A percentile compares a stretch with the other conserved stretches of the same genome.
Evolutionary conservation across 331 rosid species (phyloP).

Genomic region (Rosa hybrid): DNA sequence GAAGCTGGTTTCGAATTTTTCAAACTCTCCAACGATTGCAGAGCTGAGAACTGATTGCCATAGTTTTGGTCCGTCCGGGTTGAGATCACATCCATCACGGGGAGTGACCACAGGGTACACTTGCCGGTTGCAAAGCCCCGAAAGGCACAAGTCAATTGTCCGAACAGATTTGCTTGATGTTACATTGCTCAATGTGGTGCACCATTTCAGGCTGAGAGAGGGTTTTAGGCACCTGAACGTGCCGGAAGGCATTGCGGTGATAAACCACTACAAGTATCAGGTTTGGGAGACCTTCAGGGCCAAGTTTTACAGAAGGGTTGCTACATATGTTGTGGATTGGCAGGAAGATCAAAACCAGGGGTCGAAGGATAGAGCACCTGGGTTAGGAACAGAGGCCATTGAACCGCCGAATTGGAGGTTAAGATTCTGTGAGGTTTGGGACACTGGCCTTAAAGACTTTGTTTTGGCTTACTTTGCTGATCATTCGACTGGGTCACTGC

Average conservation of each 20-base stretch:
- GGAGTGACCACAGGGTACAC: slow-evolving; percentile 84
- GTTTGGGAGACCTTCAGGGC: slow-evolving; percentile 88
- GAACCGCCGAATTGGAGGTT: slow-evolving; percentile 85
- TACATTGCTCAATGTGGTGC: slow-evolving; percentile 82
- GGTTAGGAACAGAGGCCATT: slow-evolving; percentile 84
- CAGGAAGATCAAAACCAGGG: slow-evolving; percentile 82
- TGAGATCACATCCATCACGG: slow-evolving; percentile 53
- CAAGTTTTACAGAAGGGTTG: slow-evolving; percentile 88
- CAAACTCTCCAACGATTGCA: slow-evolving; percentile 47
- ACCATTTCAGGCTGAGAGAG: slow-evolving; percentile 71
- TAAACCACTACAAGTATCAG: slow-evolving; percentile 95
- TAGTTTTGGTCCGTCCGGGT: slow-evolving; percentile 94
- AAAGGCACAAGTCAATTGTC: slow-evolving; percentile 87
- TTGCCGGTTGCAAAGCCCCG: slow-evolving; percentile 67
- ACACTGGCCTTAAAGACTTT: slow-evolving; percentile 80
- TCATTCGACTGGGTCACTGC: slow-evolving; percentile 66
- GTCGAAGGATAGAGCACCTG: slow-evolving; percentile 97
- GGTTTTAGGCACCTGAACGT: slow-evolving; percentile 49
- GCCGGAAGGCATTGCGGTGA: slow-evolving; percentile 49
- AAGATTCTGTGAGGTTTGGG: slow-evolving; percentile 92
- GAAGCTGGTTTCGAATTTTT: slow-evolving; percentile 52
- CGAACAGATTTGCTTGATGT: slow-evolving; percentile 65
- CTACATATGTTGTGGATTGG: slow-evolving; percentile 97
- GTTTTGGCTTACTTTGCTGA: slow-evolving; percentile 62
- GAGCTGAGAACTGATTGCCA: slow-evolving; percentile 87